Evolutionary conservation across 371 early-diverging fungal genomes (phyloP).

Genomic region (Mucor circinelloides): DNA sequence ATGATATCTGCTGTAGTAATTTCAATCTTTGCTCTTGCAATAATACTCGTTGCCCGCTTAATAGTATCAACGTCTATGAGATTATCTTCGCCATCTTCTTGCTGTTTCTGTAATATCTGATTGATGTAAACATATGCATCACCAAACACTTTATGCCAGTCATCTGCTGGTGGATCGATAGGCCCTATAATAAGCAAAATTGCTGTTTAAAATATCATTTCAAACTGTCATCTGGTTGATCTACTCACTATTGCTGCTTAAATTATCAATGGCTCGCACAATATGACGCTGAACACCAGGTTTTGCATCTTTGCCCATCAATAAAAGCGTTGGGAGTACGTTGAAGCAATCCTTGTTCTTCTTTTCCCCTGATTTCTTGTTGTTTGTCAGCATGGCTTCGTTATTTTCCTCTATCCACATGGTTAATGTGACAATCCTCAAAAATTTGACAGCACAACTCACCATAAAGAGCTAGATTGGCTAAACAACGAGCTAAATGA

Average conservation of each 20-base stretch:
- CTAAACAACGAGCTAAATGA: conserved; percentile 61
- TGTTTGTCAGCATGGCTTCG: conserved; percentile 19
- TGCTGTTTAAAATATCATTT: neutral
- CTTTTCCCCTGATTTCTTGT: neutral
- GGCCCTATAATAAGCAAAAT: neutral
- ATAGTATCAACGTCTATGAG: conserved; percentile 27
- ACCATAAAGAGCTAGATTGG: conserved; percentile 64
- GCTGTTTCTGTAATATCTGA: conserved; percentile 9
- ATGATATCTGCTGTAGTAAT: neutral
- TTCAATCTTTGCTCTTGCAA: conserved; percentile 13
- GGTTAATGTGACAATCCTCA: neutral
- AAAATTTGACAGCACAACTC: conserved; percentile 6
- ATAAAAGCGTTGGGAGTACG: conserved; percentile 51
- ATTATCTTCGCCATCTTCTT: conserved; percentile 6
- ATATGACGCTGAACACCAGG: conserved; percentile 46
- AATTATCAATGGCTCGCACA: conserved; percentile 49
- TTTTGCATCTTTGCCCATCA: conserved; percentile 39
- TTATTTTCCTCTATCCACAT: conserved; percentile 27
- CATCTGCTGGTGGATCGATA: neutral
- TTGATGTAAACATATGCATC: conserved; percentile 27
- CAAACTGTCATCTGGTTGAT: neutral
- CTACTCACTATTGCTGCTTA: conserved; percentile 36
- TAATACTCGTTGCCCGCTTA: conserved; percentile 36
- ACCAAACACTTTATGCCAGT: conserved; percentile 11
- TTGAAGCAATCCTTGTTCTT: conserved; percentile 30